Evolutionary conservation across 2,329 filamentous ascomycete genomes (phyloP).

Genomic region (Allantophomopsis cytisporea): DNA sequence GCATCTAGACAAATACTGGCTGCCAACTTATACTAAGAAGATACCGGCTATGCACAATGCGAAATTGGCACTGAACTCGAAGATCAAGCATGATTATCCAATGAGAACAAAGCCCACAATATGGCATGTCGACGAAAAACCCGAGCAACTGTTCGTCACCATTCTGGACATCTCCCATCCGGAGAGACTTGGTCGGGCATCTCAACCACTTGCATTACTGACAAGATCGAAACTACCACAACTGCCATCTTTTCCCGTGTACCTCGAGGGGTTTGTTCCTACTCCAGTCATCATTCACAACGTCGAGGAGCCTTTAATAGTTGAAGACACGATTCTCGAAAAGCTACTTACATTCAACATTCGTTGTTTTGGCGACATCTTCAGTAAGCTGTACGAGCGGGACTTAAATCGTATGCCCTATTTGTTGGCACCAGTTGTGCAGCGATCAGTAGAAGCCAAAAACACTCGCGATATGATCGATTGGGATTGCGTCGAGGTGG

Average conservation of each 20-base stretch:
- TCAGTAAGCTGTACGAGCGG: conserved; percentile 72
- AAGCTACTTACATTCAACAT: conserved; percentile 61
- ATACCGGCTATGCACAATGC: conserved; percentile 82
- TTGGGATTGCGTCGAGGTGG: conserved; percentile 39
- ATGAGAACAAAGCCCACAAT: conserved; percentile 70
- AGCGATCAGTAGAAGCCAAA: conserved; percentile 3
- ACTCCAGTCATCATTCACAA: conserved; percentile 24
- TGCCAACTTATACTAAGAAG: conserved; percentile 57
- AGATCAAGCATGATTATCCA: conserved; percentile 58
- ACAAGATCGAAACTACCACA: conserved; percentile 51
- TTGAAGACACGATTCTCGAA: conserved; percentile 30
- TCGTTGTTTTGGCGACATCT: conserved; percentile 67
- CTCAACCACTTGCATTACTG: conserved; percentile 55
- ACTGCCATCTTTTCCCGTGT: conserved; percentile 58
- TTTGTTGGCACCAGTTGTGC: conserved; percentile 54
- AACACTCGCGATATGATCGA: conserved; percentile 32
- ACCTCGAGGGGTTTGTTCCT: conserved; percentile 41
- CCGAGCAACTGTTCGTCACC: conserved; percentile 44
- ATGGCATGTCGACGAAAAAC: conserved; percentile 43
- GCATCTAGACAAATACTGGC: conserved; percentile 60
- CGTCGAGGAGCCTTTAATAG: conserved; percentile 26
- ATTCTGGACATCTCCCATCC: conserved; percentile 44
- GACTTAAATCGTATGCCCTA: conserved; percentile 59
- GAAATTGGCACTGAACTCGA: conserved; percentile 64
- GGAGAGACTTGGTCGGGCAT: conserved; percentile 38